Percentiles rank a stretch among this genome's conserved stretches.
Conservation (phyloP, 129 eudicot species). For the Helianthus tuberosus region DNA sequence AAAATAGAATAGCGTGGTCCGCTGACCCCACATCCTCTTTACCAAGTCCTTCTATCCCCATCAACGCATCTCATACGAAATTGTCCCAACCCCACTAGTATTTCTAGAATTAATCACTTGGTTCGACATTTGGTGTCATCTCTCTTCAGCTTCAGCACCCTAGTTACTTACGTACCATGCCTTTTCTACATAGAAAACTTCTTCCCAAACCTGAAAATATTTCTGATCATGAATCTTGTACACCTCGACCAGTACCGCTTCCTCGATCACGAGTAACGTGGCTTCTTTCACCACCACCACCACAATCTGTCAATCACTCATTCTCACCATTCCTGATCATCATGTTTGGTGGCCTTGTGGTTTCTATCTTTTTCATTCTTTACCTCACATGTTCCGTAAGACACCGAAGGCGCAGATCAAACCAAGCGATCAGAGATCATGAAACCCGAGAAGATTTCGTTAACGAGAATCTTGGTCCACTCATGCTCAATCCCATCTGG, state of each 20-base stretch:
- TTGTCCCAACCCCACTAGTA: not conserved
- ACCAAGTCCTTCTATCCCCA: too few species aligned
- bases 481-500: conserved; percentile 64
- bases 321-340: conserved; percentile 42
- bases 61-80: conserved; percentile 26
- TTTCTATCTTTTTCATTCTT: conserved; percentile 31
- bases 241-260: not conserved
- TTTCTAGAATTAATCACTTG: conserved; percentile 3
- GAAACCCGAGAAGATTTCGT: conserved; percentile 32
- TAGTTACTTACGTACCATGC: conserved; percentile 21
- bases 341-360: conserved; percentile 46
- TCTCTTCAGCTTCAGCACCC: not conserved
- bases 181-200: conserved; percentile 17
- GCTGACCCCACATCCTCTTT: too few species aligned
- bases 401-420: conserved; percentile 24
- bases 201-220: not conserved
- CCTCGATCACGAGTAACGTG: not conserved
- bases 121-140: conserved; percentile 4
- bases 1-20: too few species aligned
- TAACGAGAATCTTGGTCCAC: conserved; percentile 44
- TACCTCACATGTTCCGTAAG: conserved; percentile 36
- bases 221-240: not conserved
- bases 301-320: not conserved
- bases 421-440: not conserved
- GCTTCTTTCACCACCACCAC: not conserved